Percentiles rank a stretch among this genome's conserved stretches.
These are phyloP conservation scores for Dendrobium catenatum DNA, from an alignment of 106 monocot species.

Conservation along the genomic window DNA sequence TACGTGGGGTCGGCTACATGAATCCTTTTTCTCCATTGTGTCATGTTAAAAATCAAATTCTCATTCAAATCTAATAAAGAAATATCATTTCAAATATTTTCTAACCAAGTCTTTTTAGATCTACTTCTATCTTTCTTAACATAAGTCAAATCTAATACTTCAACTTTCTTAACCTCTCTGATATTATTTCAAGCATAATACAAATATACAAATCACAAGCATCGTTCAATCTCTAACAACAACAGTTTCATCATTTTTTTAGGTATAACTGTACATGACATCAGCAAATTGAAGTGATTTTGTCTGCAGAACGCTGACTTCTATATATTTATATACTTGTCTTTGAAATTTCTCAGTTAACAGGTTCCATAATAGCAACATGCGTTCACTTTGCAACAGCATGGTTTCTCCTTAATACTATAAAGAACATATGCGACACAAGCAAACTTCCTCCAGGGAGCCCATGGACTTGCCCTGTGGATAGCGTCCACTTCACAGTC, in stretches of 20 bases:
- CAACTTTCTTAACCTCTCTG: no score
- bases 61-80: no score
- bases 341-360: conserved; percentile 24
- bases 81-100: no score
- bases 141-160: no score
- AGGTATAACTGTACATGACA: no score
- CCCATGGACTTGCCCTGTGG: conserved; percentile 85
- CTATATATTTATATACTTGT: background rate
- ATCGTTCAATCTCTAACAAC: background rate
- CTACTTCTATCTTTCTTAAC: no score
- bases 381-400: conserved; percentile 52
- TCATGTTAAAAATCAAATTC: no score
- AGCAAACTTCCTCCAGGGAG: conserved; percentile 48
- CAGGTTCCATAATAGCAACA: conserved; percentile 56
- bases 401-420: conserved; percentile 62
- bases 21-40: no score
- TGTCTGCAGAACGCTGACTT: background rate
- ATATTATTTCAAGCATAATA: no score
- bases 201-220: no score
- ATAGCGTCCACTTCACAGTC: conserved; percentile 52
- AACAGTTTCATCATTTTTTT: background rate
- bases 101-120: no score
- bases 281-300: background rate
- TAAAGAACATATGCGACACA: conserved; percentile 60
- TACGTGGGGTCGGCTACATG: no score